A percentile compares a stretch with the other conserved stretches of the same genome.
Conservation (phyloP, 805 yeast species). For the Ogataea dorogensis region DNA sequence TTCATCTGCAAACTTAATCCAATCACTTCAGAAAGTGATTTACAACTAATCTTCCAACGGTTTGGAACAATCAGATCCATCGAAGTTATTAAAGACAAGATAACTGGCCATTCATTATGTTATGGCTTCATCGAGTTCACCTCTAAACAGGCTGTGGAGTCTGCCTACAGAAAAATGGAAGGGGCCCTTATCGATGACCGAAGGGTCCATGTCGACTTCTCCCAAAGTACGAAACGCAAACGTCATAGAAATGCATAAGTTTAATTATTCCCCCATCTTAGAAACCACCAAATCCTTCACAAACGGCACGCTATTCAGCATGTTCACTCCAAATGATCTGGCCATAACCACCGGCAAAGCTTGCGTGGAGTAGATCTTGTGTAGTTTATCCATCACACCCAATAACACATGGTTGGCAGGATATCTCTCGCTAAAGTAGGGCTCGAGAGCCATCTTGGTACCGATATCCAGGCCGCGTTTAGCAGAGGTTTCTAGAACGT, state of each 20-base stretch:
- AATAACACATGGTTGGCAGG: slow-evolving; percentile 75
- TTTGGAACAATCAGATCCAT: slow-evolving; percentile 56
- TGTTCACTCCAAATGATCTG: slow-evolving; percentile 72
- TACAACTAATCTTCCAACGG: slow-evolving; percentile 54
- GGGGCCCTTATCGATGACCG: slow-evolving; percentile 62
- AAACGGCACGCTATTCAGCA: slow-evolving; percentile 60
- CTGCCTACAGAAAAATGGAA: slow-evolving; percentile 62
- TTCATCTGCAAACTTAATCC: slow-evolving; percentile 66
- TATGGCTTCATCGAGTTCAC: slow-evolving; percentile 66
- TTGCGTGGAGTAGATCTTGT: slow-evolving; percentile 78
- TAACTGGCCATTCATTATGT: slow-evolving; percentile 48
- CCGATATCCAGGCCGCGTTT: slow-evolving; percentile 89
- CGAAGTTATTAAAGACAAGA: slow-evolving; percentile 49
- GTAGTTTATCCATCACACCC: slow-evolving; percentile 89
- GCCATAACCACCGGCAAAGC: slow-evolving; percentile 69
- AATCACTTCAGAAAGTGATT: slow-evolving; percentile 55
- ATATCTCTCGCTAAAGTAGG: slow-evolving; percentile 81
- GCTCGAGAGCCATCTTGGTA: slow-evolving; percentile 72
- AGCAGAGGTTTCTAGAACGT: slow-evolving; percentile 67
- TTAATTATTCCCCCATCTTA: slow-evolving; percentile 32
- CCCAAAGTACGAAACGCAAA: slow-evolving; percentile 46
- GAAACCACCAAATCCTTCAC: slow-evolving; percentile 70
- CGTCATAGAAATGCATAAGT: slow-evolving; percentile 2
- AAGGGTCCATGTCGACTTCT: slow-evolving; percentile 64
- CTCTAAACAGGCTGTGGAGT: slow-evolving; percentile 48